A percentile compares a stretch with the other conserved stretches of the same genome.
Conservation (phyloP, 2,329 filamentous ascomycete species). For the Fusarium abutilonis region DNA sequence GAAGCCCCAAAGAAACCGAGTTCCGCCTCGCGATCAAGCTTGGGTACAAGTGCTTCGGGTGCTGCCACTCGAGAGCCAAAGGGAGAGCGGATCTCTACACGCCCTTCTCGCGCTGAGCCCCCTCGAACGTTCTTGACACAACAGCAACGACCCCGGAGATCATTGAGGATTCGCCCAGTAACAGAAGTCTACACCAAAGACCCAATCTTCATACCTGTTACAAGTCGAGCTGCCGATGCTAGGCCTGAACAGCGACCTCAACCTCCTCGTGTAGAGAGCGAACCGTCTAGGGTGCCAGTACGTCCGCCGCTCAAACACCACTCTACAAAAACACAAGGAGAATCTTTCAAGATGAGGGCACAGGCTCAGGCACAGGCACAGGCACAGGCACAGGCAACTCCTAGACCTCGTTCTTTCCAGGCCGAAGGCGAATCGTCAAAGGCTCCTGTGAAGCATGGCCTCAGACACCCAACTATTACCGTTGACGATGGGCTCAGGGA, state of each 20-base stretch:
- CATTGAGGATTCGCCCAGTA: slow-evolving; percentile 35
- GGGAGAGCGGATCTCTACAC: slow-evolving; percentile 12
- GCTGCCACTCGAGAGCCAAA: slow-evolving; percentile 13
- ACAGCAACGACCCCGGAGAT: slow-evolving; percentile 34
- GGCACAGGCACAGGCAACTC: neutral
- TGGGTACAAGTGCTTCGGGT: neutral
- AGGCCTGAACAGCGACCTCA: slow-evolving; percentile 21
- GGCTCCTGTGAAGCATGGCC: slow-evolving; percentile 21
- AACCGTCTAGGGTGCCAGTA: slow-evolving; percentile 19
- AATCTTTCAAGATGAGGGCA: slow-evolving; percentile 18
- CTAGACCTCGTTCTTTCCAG: slow-evolving; percentile 32
- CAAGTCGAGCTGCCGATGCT: slow-evolving; percentile 32
- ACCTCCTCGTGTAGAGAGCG: slow-evolving; percentile 23
- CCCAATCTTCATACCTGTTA: slow-evolving; percentile 39
- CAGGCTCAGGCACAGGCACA: neutral
- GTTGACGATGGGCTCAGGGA: slow-evolving; percentile 31
- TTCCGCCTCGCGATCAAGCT: slow-evolving; percentile 18
- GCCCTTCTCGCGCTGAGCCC: slow-evolving; percentile 31
- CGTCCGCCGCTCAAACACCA: slow-evolving; percentile 20
- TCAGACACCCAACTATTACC: slow-evolving; percentile 25
- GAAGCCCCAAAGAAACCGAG: slow-evolving; percentile 26
- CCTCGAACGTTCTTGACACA: slow-evolving; percentile 41
- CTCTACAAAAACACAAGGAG: slow-evolving; percentile 18
- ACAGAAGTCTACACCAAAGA: slow-evolving; percentile 44
- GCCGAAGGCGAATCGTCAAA: slow-evolving; percentile 28